A percentile compares a stretch with the other conserved stretches of the same genome.
phyloP scores from a whole-genome alignment of 352 stramenopile genomes.

The Albugo candida region DNA sequence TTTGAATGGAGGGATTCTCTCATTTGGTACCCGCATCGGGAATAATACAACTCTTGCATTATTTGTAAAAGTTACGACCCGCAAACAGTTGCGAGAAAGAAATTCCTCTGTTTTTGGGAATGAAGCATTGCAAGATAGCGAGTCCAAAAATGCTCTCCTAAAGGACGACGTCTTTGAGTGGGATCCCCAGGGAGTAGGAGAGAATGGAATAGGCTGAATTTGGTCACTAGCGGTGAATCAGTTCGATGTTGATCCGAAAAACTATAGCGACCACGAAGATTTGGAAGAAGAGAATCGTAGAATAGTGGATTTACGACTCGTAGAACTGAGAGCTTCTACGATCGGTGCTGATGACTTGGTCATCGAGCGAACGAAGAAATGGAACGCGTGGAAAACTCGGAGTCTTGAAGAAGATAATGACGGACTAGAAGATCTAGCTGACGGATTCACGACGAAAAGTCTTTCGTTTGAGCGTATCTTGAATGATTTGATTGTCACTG shows the following conservation, averaged over 20 bases:
- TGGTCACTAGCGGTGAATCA: conserved; percentile 76
- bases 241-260: conserved; percentile 44
- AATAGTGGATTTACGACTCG: background rate
- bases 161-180: conserved; percentile 11
- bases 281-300: conserved; percentile 14
- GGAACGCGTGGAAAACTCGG: conserved; percentile 62
- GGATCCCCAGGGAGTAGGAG: conserved; percentile 45
- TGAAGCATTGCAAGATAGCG: conserved; percentile 9
- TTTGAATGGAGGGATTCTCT: conserved; percentile 53
- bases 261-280: conserved; percentile 25
- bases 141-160: background rate
- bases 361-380: conserved; percentile 26
- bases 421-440: conserved; percentile 35
- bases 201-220: conserved; percentile 39
- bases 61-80: conserved; percentile 71
- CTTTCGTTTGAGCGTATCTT: conserved; percentile 58
- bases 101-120: conserved; percentile 21
- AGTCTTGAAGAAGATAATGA: conserved; percentile 60
- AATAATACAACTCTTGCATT: conserved; percentile 36
- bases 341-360: conserved; percentile 49
- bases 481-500: conserved; percentile 58
- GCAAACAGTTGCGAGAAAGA: conserved; percentile 16
- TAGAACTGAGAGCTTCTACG: conserved; percentile 49
- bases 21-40: conserved; percentile 67
- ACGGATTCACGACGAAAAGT: conserved; percentile 16